A percentile compares a stretch with the other conserved stretches of the same genome.
Evolutionary conservation across 257 asterid genomes (phyloP).

Genomic region (Solanum piurae): DNA sequence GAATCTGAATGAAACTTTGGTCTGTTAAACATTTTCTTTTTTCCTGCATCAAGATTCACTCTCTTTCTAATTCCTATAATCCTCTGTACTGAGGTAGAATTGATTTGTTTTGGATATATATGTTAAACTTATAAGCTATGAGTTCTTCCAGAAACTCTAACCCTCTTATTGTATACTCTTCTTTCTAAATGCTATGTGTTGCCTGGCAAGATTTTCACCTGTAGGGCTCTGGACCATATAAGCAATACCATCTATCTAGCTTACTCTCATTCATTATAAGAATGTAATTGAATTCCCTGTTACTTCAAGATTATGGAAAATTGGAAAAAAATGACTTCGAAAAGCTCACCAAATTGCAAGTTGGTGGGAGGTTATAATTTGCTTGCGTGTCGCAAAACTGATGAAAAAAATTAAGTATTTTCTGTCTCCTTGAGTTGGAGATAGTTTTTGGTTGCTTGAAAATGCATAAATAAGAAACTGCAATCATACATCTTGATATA

Average conservation of each 20-base stretch:
- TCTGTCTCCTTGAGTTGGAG: not conserved
- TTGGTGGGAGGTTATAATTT: not conserved
- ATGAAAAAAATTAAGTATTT: not conserved
- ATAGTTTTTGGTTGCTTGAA: not conserved
- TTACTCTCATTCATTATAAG: not conserved
- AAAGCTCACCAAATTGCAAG: not conserved
- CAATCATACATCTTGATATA: not conserved
- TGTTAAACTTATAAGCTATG: not conserved
- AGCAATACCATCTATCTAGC: not conserved
- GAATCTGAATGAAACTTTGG: constrained; percentile 41
- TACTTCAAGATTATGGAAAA: not conserved
- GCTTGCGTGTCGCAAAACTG: not conserved
- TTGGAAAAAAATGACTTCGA: not conserved
- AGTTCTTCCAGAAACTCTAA: not conserved
- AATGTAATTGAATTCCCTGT: not conserved
- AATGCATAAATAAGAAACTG: not conserved
- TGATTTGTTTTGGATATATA: constrained; percentile 23
- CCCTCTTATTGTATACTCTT: not conserved
- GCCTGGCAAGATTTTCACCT: not conserved
- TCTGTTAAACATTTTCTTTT: constrained; percentile 4
- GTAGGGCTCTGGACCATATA: not conserved
- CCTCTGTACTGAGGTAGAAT: constrained; percentile 19
- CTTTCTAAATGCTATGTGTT: not conserved
- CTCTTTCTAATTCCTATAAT: constrained; percentile 8
- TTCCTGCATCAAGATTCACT: constrained; percentile 12